Evolutionary conservation across 257 asterid species (phyloP).

Genomic region (Cynanchum wilfordii): DNA sequence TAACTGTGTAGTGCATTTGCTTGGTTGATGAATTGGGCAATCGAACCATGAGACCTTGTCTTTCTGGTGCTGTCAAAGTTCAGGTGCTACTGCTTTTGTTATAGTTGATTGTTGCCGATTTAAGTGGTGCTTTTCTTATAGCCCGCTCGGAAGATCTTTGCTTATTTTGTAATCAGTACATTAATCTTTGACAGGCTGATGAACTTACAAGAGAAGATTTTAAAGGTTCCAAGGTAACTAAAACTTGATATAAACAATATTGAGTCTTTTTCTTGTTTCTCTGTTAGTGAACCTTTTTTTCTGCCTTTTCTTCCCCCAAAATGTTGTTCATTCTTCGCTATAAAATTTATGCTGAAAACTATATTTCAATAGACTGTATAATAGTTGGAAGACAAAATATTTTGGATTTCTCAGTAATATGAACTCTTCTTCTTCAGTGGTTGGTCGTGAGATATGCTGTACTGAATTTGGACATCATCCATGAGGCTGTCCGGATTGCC

Average conservation of each 20-base stretch:
- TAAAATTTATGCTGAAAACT: neutral
- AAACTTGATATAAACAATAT: slow-evolving; percentile 4
- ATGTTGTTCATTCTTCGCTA: no score
- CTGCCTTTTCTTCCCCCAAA: no score
- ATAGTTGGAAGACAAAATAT: neutral
- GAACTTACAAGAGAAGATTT: slow-evolving; percentile 70
- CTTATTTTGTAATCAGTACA: slow-evolving; percentile 19
- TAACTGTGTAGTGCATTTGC: slow-evolving; percentile 76
- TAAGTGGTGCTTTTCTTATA: neutral
- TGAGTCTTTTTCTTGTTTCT: neutral
- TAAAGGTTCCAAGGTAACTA: slow-evolving; percentile 83
- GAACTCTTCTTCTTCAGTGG: slow-evolving; percentile 59
- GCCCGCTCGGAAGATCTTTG: neutral
- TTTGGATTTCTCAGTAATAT: slow-evolving; percentile 13
- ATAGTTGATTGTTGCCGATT: slow-evolving; percentile 15
- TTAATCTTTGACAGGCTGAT: slow-evolving; percentile 56
- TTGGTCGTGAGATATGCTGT: slow-evolving; percentile 81
- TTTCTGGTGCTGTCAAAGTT: slow-evolving; percentile 76
- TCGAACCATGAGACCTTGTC: slow-evolving; percentile 98
- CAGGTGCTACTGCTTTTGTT: slow-evolving; percentile 45
- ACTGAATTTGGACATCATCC: slow-evolving; percentile 61
- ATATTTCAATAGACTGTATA: neutral
- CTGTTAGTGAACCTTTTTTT: no score
- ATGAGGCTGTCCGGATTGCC: slow-evolving; percentile 72
- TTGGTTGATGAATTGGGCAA: slow-evolving; percentile 87